A percentile compares a stretch with the other conserved stretches of the same genome.
These are phyloP conservation scores for Diversispora epigaea DNA, from an alignment of 192 early-diverging fungal genomes.

Conservation along the genomic window DNA sequence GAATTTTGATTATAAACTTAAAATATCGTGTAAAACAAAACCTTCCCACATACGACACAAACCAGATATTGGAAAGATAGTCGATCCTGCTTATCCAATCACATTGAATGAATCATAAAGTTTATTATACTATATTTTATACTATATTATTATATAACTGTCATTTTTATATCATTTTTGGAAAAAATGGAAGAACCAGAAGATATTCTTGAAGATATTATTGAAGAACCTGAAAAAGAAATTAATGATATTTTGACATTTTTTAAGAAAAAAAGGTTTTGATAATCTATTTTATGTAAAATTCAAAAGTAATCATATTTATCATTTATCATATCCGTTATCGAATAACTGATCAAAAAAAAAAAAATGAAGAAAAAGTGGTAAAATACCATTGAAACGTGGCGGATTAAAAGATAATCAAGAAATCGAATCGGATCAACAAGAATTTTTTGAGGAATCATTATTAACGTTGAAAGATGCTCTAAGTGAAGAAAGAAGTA, in stretches of 20 bases:
- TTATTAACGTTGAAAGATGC: conserved; percentile 2
- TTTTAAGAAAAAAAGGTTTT: background rate
- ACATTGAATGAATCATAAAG: too few relatives aligned
- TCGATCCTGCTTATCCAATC: too few relatives aligned
- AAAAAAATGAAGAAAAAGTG: background rate
- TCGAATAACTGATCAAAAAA: background rate
- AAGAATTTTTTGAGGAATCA: background rate
- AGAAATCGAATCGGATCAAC: background rate
- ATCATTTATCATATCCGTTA: background rate
- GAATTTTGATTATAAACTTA: too few relatives aligned
- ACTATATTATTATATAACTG: too few relatives aligned
- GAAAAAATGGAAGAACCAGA: background rate
- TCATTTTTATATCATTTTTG: too few relatives aligned
- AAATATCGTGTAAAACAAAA: too few relatives aligned
- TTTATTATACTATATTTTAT: too few relatives aligned
- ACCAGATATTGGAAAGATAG: too few relatives aligned
- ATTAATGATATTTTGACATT: background rate
- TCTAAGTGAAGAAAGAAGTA: conserved; percentile 33
- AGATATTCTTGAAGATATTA: background rate
- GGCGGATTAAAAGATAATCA: background rate
- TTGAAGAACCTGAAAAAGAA: background rate
- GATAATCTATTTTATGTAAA: too few relatives aligned
- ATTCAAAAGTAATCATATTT: background rate
- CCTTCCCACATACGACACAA: too few relatives aligned
- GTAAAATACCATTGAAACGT: background rate